A percentile compares a stretch with the other conserved stretches of the same genome.
phyloP scores from a whole-genome alignment of 495 filamentous ascomycete genomes.

The Polyplosphaeria fusca region DNA sequence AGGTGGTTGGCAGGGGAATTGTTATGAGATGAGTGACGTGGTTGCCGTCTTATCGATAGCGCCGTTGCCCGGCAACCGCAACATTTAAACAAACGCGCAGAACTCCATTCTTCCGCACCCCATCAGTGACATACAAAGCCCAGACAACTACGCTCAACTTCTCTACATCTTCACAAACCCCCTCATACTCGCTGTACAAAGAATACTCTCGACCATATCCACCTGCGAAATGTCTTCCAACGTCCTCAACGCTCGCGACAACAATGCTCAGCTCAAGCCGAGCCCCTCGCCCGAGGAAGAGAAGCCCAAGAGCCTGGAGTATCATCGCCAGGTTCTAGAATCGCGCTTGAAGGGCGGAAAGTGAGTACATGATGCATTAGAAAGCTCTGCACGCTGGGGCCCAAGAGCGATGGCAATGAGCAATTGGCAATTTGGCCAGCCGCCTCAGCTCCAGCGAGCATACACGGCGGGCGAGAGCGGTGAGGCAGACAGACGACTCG shows the following conservation, averaged over 20 bases:
- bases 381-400: slow-evolving; percentile 5
- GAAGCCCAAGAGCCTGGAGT: slow-evolving; percentile 65
- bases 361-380: slow-evolving; percentile 47
- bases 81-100: not conserved
- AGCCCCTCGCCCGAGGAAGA: slow-evolving; percentile 31
- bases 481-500: no score
- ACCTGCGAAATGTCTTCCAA: slow-evolving; percentile 31
- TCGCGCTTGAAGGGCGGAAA: slow-evolving; percentile 65
- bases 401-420: no score
- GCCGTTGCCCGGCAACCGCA: not conserved
- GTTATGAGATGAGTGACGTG: not conserved
- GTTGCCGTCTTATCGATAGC: not conserved
- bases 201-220: not conserved
- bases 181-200: not conserved
- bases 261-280: slow-evolving; percentile 49
- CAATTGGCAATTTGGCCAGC: no score
- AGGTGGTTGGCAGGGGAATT: not conserved
- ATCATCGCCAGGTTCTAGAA: slow-evolving; percentile 74
- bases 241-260: slow-evolving; percentile 57
- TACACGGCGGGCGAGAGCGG: no score
- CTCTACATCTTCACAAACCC: not conserved
- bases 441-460: no score
- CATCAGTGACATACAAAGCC: not conserved
- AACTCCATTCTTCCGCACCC: not conserved
- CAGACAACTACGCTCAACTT: not conserved